These are phyloP conservation scores for Coccomyxa sp. DNA, from an alignment of 139 green algal genomes.

Conservation along the genomic window DNA sequence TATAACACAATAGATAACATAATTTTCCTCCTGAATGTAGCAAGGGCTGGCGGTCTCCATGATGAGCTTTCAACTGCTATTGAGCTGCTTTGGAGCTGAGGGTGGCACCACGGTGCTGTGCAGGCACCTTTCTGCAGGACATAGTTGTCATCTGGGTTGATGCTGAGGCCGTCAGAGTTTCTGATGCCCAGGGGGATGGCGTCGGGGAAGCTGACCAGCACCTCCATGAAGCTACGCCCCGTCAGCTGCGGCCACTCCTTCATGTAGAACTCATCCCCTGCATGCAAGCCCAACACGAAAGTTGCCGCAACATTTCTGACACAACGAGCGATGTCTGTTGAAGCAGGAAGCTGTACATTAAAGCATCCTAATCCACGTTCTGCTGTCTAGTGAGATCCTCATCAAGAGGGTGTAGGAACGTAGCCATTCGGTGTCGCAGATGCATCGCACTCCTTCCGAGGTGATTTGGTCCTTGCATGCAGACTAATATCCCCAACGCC, in stretches of 20 bases:
- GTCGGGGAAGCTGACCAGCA: slow-evolving; percentile 36
- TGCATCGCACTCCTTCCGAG: too few species aligned
- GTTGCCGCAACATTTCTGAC: neutral
- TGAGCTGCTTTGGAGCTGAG: neutral
- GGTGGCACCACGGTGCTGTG: neutral
- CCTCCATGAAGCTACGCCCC: slow-evolving; percentile 35
- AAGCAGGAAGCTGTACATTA: too few species aligned
- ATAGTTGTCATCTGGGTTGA: neutral
- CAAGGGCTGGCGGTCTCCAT: neutral
- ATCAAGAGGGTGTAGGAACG: too few species aligned
- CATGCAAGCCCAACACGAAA: neutral
- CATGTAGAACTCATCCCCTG: slow-evolving; percentile 51
- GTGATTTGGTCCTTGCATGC: too few species aligned
- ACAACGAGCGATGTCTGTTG: too few species aligned
- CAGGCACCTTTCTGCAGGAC: neutral
- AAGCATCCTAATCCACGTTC: too few species aligned
- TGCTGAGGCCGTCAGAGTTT: slow-evolving; percentile 13
- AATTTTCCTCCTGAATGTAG: neutral
- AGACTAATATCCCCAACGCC: too few species aligned
- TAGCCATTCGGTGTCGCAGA: too few species aligned
- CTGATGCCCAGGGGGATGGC: slow-evolving; percentile 37
- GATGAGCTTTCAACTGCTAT: neutral
- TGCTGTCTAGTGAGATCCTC: too few species aligned
- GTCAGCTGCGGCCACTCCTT: slow-evolving; percentile 37
- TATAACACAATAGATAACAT: too few species aligned